Base-by-base conservation (phyloP, 2,329 filamentous ascomycete species). In the Aphanoascus verrucosus region DNA sequence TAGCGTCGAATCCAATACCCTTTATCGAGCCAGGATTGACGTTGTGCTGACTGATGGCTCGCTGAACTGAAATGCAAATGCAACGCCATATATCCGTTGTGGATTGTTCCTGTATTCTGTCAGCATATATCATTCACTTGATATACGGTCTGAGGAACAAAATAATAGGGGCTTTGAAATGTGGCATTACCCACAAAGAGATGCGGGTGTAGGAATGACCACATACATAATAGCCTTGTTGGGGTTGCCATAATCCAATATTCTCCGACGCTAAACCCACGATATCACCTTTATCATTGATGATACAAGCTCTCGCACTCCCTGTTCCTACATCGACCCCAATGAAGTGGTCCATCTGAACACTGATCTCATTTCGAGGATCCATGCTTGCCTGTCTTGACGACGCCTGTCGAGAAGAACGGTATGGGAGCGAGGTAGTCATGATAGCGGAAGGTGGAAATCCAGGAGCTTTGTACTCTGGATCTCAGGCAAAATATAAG, bases 241-340 rank as follows among this genome's bases (percentile, higher is more conserved):
- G 77, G 11, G 85, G 85, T 69, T 89, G 83, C 86, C 86, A 90
- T 47, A 89, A 76, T 64, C 84, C 83, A 70, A 90, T 90, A 61
- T 86, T 79, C 66, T 89, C 80, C 2, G 84, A 81, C 19, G 85
- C 83, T 59, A 89, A 60, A 23, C 73, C 75, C 34, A 85, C 80
- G 71, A 98, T 97, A 65, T 96, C 88, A 51, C 93, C 93, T 40
- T 85, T 83, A 57, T 83, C 80, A 68, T 97, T 88, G 70, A 98
- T 95, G 66, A 98, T 88, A 71, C 93, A 97, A 52, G 93, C 93
- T 66, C 93, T 82, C 38, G 91, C 93, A 67, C 88, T 95, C 53
- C 93, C 93, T 17, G 93, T 98, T 50, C 93, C 93, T 49, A 98
- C 91, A 73, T 98, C 93, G 62, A 98, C 88, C 57, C 91, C 91